Evolutionary conservation across 306 rosid species (phyloP), one percentile per base, ranked within the genome.

Genomic region (Lathyrus aphaca): DNA sequence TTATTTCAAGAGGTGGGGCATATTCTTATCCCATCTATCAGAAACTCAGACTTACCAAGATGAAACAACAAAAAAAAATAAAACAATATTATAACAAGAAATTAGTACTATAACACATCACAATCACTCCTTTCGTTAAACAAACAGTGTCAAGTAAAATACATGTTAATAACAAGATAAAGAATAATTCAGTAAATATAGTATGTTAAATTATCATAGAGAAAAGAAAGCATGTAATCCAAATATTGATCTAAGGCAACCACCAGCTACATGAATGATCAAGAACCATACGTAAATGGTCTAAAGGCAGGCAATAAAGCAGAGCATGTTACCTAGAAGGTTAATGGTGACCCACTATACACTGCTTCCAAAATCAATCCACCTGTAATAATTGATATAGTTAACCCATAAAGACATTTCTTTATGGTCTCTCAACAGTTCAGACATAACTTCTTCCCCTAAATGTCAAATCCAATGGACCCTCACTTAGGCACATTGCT

Each of bases 261-360:
- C 74, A 66, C 82, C 71, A 48, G 59, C 62, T 42, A 32, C 37
- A 32, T 32, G 66, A 27, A 32, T 32, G 66, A 27, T 68, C 76
- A 30, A 65, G 69, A 64, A 6, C 76, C 72, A 72, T 54, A 63
- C 71, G 66, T 50, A 59, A 68, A 71, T 68, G 57, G 72, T 69
- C 50, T 73, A 64, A 69, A 76, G 69, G 72, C 35, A 58, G 60
- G 82, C 70, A 76, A 73, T 14, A 50, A 79, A 83, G 77, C 82
- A 73, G 45, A 43, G 80, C 87, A 83, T 80, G 87, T 83, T 83
- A 83, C 75, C 69, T 25, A 38, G 55, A 79, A 73, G 72, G 60
- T 68, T 73, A 68, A 76, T 69, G 60, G 75, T 64, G 84, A 76
- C 87, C 84, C 84, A 83, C 84, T 76, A 83, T 45, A 75, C 82